Base-by-base conservation (phyloP, 768 basidiomycete genomes). In the Boletus pseudopeckii region DNA sequence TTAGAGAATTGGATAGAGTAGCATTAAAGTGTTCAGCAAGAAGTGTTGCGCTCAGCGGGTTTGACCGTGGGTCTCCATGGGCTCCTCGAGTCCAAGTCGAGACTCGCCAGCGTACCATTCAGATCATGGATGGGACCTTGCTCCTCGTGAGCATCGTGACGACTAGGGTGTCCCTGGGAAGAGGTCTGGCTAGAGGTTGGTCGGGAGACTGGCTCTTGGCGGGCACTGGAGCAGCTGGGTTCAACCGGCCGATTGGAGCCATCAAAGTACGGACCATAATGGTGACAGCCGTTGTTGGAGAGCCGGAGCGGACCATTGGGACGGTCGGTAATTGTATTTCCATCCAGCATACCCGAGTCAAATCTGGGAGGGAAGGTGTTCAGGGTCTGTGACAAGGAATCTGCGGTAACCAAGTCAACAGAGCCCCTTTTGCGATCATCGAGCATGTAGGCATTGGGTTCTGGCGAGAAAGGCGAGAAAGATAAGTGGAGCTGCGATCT, bases 391-490 rank as follows among this genome's bases (percentile, higher is more conserved):
- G 80, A 71, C 45, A 82, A 67, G 11, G 67, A 46, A 46, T 80
- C 80, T n/a, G 70, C 56, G 48, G 70, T 71, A 37, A 71, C 64
- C 44, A 67, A 67, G 36, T 66, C 65, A 38, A 58, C 68, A 30
- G 70, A 72, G 49, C 72, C 75, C 55, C 72, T 75, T 40, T 68
- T 65, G 66, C 58, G 61, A 53, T 56, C 68, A 56, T 41, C 66
- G 67, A 54, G 77, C 73, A 5, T 64, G 61, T 73, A 73, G 20
- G 75, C 64, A 58, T 80, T 85, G 9, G 85, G 83, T 60, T 90
- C 88, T 9, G 88, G 88, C 1, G 89, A 90, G 71, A 91, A 91
- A 4, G 88, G 88, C 7, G 87, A 86, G 67, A 90, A 90, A 53
- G 68, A 61, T 8, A 60, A 61, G 26, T 54, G 56, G 26, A 54